Base-by-base conservation (phyloP, 192 early-diverging fungal species). In the Backusella tarrabulga region DNA sequence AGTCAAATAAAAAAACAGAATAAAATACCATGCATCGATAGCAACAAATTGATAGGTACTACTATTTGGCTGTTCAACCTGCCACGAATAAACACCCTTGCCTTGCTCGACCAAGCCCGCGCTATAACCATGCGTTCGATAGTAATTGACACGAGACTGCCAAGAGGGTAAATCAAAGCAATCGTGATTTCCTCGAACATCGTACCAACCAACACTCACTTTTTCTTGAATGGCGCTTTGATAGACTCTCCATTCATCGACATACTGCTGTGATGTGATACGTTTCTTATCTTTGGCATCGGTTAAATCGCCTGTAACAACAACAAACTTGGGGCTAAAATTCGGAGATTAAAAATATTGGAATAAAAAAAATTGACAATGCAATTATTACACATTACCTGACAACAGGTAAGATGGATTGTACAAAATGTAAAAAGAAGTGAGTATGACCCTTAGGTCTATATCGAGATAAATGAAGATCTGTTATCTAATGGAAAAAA, bases 141-240 rank as follows among this genome's bases (percentile, higher is more conserved):
- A 96, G 74, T 88, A 83, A 82, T 96, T 95, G 40, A 85, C 79
- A 1, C 80, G 68, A 29, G 88, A 87, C 26, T 87, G 69, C 79
- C 87, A 94, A 11, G 79, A 78, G 19, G 88, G 87, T 3, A 96
- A 86, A 74, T 96, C 89, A 80, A 96, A 98, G 77, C 95, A 96
- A 73, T 98, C 97, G 83, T 98, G 97, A 78, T 98, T 97, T 4
- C 97, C 97, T n/a, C 97, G 87, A 75, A 94, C 86, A 83, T 98
- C 97, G 77, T 90, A 92, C 86, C 91, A 95, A 7, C 81, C 77
- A 17, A 88, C 84, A 63, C 90, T 82, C 26, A 87, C 83, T 8
- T 46, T 29, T 21, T 79, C 79, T 6, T 91, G 83, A 14, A 98
- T 81, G 2, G 92, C 86, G 0, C 73, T 77, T 23, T 88, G 78